Conservation (phyloP, 306 rosid genomes). For the Prunus salicina region DNA sequence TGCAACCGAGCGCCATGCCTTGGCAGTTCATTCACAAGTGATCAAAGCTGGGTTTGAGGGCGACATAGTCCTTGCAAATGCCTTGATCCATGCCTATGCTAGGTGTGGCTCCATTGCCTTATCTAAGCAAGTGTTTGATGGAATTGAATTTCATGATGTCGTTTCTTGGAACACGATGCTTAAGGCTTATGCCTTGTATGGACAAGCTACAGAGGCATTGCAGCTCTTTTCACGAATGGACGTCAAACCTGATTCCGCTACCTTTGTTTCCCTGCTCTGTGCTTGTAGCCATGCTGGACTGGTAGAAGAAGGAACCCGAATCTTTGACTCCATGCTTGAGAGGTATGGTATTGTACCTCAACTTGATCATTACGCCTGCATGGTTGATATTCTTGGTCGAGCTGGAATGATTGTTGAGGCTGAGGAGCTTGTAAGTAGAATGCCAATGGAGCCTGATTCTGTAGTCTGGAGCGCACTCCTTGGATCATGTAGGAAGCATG, state of each 20-base stretch:
- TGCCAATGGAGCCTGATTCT: slow-evolving; percentile 87
- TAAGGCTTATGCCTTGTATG: slow-evolving; percentile 78
- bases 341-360: slow-evolving; percentile 51
- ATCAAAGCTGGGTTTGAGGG: slow-evolving; percentile 62
- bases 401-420: slow-evolving; percentile 72
- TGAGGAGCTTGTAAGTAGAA: slow-evolving; percentile 48
- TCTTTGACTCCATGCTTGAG: slow-evolving; percentile 51
- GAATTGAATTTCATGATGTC: slow-evolving; percentile 49
- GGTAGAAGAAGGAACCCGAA: slow-evolving; percentile 57
- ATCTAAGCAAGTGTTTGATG: slow-evolving; percentile 58
- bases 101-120: slow-evolving; percentile 71
- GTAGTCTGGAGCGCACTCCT: slow-evolving; percentile 90
- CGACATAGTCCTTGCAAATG: slow-evolving; percentile 60
- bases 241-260: slow-evolving; percentile 58
- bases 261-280: slow-evolving; percentile 79
- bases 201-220: slow-evolving; percentile 65
- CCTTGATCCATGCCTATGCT: slow-evolving; percentile 85
- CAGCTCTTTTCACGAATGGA: slow-evolving; percentile 55
- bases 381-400: slow-evolving; percentile 89
- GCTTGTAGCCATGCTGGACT: slow-evolving; percentile 90
- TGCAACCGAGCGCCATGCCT: slow-evolving; percentile 57
- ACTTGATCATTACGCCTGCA: slow-evolving; percentile 81
- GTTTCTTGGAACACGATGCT: slow-evolving; percentile 92
- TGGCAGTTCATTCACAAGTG: slow-evolving; percentile 60
- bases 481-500: slow-evolving; percentile 85